Conservation (phyloP, 2,329 filamentous ascomycete species). For the Trichoderma afroharzianum region DNA sequence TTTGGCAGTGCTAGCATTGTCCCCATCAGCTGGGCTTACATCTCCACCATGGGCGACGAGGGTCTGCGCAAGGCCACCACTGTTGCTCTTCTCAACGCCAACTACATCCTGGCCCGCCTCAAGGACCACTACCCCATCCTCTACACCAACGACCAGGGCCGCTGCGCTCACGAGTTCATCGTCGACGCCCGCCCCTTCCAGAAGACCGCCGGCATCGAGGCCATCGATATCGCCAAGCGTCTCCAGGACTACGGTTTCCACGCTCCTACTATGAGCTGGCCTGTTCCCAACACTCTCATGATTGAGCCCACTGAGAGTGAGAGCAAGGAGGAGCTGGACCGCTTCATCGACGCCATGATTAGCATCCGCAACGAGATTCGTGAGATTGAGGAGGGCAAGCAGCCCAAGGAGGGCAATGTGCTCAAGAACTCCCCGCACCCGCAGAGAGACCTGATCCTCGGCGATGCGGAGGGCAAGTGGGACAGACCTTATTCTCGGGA, state of each 20-base stretch:
- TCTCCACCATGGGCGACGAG: constrained; percentile 77
- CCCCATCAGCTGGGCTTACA: constrained; percentile 93
- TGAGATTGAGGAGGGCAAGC: constrained; percentile 74
- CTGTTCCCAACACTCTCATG: constrained; percentile 93
- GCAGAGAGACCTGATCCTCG: constrained; percentile 70
- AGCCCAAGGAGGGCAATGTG: constrained; percentile 73
- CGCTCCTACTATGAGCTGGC: constrained; percentile 95
- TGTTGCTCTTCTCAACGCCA: constrained; percentile 90
- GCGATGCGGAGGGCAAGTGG: constrained; percentile 60
- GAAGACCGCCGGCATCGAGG: constrained; percentile 78
- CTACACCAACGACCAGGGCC: constrained; percentile 85
- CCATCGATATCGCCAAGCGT: constrained; percentile 92
- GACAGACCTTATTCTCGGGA: constrained; percentile 76
- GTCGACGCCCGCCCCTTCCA: constrained; percentile 84
- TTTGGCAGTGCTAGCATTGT: constrained; percentile 89
- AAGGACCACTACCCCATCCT: constrained; percentile 83
- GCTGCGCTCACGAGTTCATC: constrained; percentile 97
- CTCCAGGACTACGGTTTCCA: constrained; percentile 98
- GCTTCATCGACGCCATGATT: constrained; percentile 87
- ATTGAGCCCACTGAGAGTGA: constrained; percentile 96
- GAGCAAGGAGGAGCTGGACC: constrained; percentile 85
- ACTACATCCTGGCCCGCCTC: constrained; percentile 89
- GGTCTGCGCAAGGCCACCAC: constrained; percentile 88
- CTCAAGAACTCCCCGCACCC: constrained; percentile 88
- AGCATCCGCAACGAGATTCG: constrained; percentile 81